Base-by-base conservation (phyloP, 169 alveolate genomes). In the Plasmodium billcollinsi region DNA sequence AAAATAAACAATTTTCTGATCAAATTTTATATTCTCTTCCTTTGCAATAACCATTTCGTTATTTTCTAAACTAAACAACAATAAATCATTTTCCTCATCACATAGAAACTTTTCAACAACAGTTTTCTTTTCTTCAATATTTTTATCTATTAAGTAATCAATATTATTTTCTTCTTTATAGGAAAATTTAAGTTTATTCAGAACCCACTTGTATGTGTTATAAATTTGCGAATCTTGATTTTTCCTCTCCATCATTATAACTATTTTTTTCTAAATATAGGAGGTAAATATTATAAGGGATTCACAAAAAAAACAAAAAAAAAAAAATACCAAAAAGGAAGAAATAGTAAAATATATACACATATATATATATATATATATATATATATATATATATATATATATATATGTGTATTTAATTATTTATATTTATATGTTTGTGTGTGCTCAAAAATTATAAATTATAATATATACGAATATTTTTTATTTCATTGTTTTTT, bases 21-120 rank as follows among this genome's bases (percentile, higher is more conserved):
- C 88, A 72, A 86, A 86, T 61, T 86, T 86, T 86, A 86, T 86
- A 49, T 86, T 72, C 52, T 71, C 92, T 54, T 86, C 92, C 21
- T 86, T 86, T 72, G 39, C 71, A 45, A 86, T 43, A 29, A 86
- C 75, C 58, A 86, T 86, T 49, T 86, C 52, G 24, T 86, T 43
- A 33, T 86, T 62, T 63, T 86, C 92, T 15, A 71, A 39, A 1
- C 71, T 66, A 65, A 86, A 86, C 20, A 86, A 47, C 24, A 86
- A 66, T 33, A 86, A 8, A 15, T 86, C 92, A n/a, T 86, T 58
- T 24, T 70, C 43, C 33, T 29, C 75, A 14, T 86, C 73, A 21
- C 88, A 18, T 52, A 86, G 21, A 71, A 86, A 86, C 24, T 58
- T 72, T 4, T 71, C 92, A 1, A 86, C 70, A 26, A 39, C 74